Evolutionary conservation across 2,329 filamentous ascomycete species (phyloP), one percentile per base, ranked within the genome.

Genomic region (Tothia fuscella): DNA sequence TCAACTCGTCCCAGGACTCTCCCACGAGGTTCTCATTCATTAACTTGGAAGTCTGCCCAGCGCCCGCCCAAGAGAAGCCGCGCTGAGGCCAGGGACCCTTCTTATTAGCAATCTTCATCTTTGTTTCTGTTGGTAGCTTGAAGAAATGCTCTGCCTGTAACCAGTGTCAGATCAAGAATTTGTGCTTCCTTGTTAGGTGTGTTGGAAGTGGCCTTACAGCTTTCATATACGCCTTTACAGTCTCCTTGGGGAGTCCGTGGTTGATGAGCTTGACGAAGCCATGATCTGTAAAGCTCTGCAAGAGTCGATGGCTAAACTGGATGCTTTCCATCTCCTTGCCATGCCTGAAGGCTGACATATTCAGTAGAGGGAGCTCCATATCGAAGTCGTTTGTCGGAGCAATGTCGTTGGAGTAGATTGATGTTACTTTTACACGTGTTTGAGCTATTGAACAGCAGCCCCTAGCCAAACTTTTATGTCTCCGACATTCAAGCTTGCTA

Each of bases 131-230:
- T 7, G 47, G 42, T 5, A 48, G 41, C 3, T 16, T n/a, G 35
- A 50, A 50, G 24, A 50, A 47, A n/a, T 41, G 28, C 3, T 31
- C 13, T 26, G 28, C 48, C 48, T 49, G n/a, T n/a, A n/a, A n/a
- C n/a, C n/a, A n/a, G n/a, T n/a, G n/a, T n/a, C n/a, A n/a, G n/a
- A n/a, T n/a, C n/a, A n/a, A n/a, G n/a, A n/a, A n/a, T n/a, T n/a
- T n/a, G n/a, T n/a, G n/a, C n/a, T n/a, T n/a, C n/a, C n/a, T n/a
- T n/a, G n/a, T n/a, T n/a, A n/a, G n/a, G n/a, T n/a, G n/a, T n/a
- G n/a, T n/a, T n/a, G n/a, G n/a, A n/a, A n/a, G n/a, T n/a, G n/a
- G n/a, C n/a, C 26, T 29, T 14, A 29, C 26, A 9, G 26, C 26
- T 14, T 29, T 29, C 26, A 29, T 29, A 14, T 29, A 29, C 26